Base-by-base conservation (phyloP, 352 stramenopile species). In the Pythium aquatile region DNA sequence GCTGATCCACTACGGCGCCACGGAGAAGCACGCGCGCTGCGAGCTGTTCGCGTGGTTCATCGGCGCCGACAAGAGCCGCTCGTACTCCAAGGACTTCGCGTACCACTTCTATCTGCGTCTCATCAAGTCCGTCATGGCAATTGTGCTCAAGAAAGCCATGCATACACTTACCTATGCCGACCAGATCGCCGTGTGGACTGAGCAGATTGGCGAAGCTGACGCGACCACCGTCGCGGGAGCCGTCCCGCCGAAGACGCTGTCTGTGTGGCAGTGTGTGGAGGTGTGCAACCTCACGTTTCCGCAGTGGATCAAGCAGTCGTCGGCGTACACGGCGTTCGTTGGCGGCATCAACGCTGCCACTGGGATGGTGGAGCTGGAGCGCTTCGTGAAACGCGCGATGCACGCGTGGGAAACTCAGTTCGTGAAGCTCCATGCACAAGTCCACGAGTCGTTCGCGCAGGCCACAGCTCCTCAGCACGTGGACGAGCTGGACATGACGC, bases 31-130 rank as follows among this genome's bases (percentile, higher is more conserved):
- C 58, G 61, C 74, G 9, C 80, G 82, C 1, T 88, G 80, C 53
- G 69, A 85, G 55, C 68, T 91, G 24, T 91, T 88, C 58, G 69
- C 75, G 26, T 91, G 82, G 80, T 89, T 91, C 46, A 69, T 89
- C 14, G 80, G 82, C 1, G 77, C 75, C 0, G 77, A 91, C 52
- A 85, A 77, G 33, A 60, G 39, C 30, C 71, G 77, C 0, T 13
- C 57, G 1, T 51, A 70, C 32, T 88, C 73, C 5, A 84, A 79
- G 61, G 77, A 87, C 52, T 75, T 77, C 56, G 82, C 69, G 8
- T 89, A 87, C 54, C 65, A 69, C 5, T 91, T 91, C 57, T 91
- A 82, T 55, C 74, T 88, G 51, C 69, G 65, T 20, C 49, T 87
- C 1, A 53, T 86, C 16, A 87, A 85, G 68, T 71, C 60, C 11